Conservation (phyloP, 1,284 basidiomycete species). For the Trichosporon asahii region DNA sequence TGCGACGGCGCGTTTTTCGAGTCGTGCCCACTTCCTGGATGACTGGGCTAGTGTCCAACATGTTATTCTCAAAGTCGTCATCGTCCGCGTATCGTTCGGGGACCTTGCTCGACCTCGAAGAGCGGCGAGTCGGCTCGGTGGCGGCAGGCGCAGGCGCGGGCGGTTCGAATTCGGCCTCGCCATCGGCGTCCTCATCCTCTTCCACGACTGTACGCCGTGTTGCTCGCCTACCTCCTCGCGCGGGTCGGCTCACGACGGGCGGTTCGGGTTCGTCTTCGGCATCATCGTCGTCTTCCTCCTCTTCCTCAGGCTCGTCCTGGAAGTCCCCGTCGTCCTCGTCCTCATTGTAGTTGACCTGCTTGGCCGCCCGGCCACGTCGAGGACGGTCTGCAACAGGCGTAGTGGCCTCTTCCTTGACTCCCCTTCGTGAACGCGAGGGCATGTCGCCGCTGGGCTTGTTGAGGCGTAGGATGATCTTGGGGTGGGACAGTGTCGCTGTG, state of each 20-base stretch:
- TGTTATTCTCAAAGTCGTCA: slow-evolving; percentile 37
- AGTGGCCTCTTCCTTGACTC: not conserved
- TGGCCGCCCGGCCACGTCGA: slow-evolving; percentile 1
- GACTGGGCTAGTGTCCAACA: slow-evolving; percentile 24
- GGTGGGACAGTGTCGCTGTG: not conserved
- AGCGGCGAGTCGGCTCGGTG: slow-evolving; percentile 47
- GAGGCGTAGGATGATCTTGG: slow-evolving; percentile 3
- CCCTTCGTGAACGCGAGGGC: not conserved
- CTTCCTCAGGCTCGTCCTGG: slow-evolving; percentile 18
- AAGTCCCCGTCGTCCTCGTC: slow-evolving; percentile 28
- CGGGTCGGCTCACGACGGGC: not conserved
- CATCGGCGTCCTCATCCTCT: slow-evolving; percentile 18
- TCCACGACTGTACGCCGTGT: slow-evolving; percentile 42
- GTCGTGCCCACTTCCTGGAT: slow-evolving; percentile 9
- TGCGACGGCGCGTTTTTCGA: slow-evolving; percentile 30
- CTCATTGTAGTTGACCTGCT: slow-evolving; percentile 24
- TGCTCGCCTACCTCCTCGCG: not conserved
- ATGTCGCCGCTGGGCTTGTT: slow-evolving; percentile 1
- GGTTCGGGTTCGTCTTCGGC: slow-evolving; percentile 17
- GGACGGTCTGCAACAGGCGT: not conserved
- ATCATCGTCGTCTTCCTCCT: slow-evolving; percentile 25
- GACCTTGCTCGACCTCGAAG: slow-evolving; percentile 51
- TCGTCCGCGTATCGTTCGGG: slow-evolving; percentile 44
- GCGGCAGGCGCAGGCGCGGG: not conserved
- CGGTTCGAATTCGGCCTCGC: slow-evolving; percentile 9